A percentile compares a stretch with the other conserved stretches of the same genome.
Evolutionary conservation across 345 rosid species (phyloP).

Genomic region (Hirschfeldia incana): DNA sequence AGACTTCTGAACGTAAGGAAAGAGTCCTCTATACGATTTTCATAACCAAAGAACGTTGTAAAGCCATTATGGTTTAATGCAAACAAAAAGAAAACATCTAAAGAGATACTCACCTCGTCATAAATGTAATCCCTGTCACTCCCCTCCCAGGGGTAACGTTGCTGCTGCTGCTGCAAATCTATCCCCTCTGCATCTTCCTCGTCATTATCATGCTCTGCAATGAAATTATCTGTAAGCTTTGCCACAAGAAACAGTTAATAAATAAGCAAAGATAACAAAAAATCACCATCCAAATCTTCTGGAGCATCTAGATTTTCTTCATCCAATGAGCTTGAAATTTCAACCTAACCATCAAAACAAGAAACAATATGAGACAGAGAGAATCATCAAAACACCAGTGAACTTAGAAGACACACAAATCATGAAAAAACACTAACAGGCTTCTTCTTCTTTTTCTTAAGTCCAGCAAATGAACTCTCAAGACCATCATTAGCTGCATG

Average conservation of each 20-base stretch:
- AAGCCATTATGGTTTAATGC: background rate
- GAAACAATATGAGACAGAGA: constrained; percentile 9
- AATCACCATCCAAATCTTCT: constrained; percentile 69
- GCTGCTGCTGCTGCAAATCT: constrained; percentile 46
- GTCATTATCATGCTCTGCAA: constrained; percentile 55
- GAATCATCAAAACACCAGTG: background rate
- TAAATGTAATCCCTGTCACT: constrained; percentile 84
- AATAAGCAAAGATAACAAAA: background rate
- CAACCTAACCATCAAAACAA: constrained; percentile 52
- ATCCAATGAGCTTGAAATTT: constrained; percentile 51
- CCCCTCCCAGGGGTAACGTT: constrained; percentile 90
- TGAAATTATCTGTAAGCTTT: background rate
- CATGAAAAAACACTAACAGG: constrained; percentile 54
- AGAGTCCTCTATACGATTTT: background rate
- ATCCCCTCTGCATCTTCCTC: constrained; percentile 61
- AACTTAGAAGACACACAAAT: background rate
- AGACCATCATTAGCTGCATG: constrained; percentile 74
- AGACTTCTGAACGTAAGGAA: background rate
- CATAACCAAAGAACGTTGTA: background rate
- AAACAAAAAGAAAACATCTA: background rate
- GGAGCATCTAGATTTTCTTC: constrained; percentile 65
- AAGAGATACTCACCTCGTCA: constrained; percentile 63
- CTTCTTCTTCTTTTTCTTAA: constrained; percentile 97
- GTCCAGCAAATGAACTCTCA: constrained; percentile 70
- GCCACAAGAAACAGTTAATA: background rate